Conservation (phyloP, 2,329 filamentous ascomycete species). For the Fusarium torulosum region DNA sequence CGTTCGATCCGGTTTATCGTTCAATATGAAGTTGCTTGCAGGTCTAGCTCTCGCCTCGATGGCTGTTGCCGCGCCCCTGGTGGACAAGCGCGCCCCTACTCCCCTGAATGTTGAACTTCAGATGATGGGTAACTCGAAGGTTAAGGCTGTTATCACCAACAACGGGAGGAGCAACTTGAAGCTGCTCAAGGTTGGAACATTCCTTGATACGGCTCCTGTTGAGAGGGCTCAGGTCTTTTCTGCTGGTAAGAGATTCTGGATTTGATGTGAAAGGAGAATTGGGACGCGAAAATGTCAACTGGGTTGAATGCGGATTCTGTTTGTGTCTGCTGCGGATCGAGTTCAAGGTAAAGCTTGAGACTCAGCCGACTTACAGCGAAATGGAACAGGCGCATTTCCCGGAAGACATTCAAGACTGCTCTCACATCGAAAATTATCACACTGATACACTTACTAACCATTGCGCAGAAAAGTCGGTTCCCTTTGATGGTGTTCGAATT, state of each 20-base stretch:
- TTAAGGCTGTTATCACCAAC: conserved; percentile 68
- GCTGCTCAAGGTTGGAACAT: conserved; percentile 65
- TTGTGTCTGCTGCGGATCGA: neutral
- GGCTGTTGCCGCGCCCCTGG: conserved; percentile 43
- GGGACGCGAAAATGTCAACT: neutral
- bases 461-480: conserved; percentile 54
- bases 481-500: conserved; percentile 67
- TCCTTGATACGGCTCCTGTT: conserved; percentile 64
- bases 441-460: neutral
- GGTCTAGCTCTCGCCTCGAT: conserved; percentile 46
- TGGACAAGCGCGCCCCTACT: conserved; percentile 52
- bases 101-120: conserved; percentile 61
- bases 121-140: conserved; percentile 63
- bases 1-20: conserved; percentile 33
- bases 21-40: conserved; percentile 48
- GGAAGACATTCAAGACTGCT: neutral
- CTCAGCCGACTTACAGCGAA: accelerated
- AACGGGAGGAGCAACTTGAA: conserved; percentile 63
- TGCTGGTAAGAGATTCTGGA: conserved; percentile 51
- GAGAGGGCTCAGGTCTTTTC: conserved; percentile 66
- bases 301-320: neutral
- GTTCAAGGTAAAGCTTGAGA: neutral
- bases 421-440: neutral
- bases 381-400: neutral
- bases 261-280: neutral